These are phyloP conservation scores for Talaromyces sp. DNA, from an alignment of 2,329 filamentous ascomycete species.

Conservation along the genomic window DNA sequence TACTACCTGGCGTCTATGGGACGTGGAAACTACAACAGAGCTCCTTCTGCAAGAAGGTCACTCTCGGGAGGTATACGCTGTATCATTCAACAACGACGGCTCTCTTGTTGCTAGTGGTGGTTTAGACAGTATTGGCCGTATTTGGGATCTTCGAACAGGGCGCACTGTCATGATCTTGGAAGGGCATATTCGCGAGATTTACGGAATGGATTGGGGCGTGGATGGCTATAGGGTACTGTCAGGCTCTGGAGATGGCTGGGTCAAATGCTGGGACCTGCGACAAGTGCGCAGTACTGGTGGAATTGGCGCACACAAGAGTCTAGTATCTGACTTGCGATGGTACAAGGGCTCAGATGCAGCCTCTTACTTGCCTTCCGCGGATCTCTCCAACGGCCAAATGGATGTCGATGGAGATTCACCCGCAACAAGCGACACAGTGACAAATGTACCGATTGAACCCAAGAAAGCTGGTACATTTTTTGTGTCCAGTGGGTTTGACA, in stretches of 20 bases:
- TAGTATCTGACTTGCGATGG: slow-evolving; percentile 92
- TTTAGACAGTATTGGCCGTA: slow-evolving; percentile 87
- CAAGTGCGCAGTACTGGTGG: slow-evolving; percentile 82
- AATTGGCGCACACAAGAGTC: slow-evolving; percentile 86
- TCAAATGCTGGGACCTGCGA: slow-evolving; percentile 96
- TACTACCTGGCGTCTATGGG: slow-evolving; percentile 96
- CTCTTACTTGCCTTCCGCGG: slow-evolving; percentile 61
- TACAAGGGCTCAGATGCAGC: slow-evolving; percentile 83
- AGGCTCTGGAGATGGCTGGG: slow-evolving; percentile 89
- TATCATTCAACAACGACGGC: slow-evolving; percentile 88
- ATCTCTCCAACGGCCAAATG: slow-evolving; percentile 65
- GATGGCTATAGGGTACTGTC: slow-evolving; percentile 94
- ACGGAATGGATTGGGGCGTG: slow-evolving; percentile 86
- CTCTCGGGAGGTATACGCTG: slow-evolving; percentile 86
- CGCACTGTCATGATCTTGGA: slow-evolving; percentile 95
- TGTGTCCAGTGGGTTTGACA: slow-evolving; percentile 88
- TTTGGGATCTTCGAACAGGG: slow-evolving; percentile 93
- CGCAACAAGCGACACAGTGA: slow-evolving; percentile 14
- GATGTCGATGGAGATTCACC: slow-evolving; percentile 33
- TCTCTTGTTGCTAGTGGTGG: slow-evolving; percentile 90
- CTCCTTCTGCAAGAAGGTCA: slow-evolving; percentile 91
- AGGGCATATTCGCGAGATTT: slow-evolving; percentile 89
- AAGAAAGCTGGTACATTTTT: slow-evolving; percentile 92
- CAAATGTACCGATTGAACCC: slow-evolving; percentile 56
- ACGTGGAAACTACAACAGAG: slow-evolving; percentile 82